phyloP scores from a whole-genome alignment of 2,329 filamentous ascomycete genomes.

The Cadophora sp. region DNA sequence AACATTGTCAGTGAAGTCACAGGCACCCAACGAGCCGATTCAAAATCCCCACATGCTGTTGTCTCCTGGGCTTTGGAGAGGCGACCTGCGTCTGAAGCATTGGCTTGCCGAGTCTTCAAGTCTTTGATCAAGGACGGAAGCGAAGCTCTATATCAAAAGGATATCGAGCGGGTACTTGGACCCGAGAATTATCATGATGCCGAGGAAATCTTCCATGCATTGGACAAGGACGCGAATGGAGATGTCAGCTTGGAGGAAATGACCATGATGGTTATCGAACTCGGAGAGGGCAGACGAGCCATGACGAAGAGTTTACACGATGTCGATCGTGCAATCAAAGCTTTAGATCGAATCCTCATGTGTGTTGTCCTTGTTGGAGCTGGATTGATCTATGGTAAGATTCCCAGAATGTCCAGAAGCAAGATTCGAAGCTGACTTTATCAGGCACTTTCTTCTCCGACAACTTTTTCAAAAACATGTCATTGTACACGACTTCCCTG shows the following conservation, averaged over 20 bases:
- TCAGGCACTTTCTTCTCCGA: conserved; percentile 14
- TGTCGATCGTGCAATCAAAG: conserved; percentile 91
- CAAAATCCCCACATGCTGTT: conserved; percentile 86
- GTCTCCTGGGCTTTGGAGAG: conserved; percentile 84
- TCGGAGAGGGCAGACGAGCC: conserved; percentile 85
- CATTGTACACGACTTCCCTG: conserved; percentile 89
- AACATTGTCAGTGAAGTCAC: conserved; percentile 95
- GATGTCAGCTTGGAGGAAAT: conserved; percentile 97
- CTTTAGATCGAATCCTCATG: conserved; percentile 85
- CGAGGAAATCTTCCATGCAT: conserved; percentile 79
- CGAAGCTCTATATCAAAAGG: conserved; percentile 79
- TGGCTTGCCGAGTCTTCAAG: conserved; percentile 95
- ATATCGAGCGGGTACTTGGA: conserved; percentile 88
- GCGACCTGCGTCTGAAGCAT: conserved; percentile 85
- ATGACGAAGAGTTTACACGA: conserved; percentile 96
- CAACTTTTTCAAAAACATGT: conserved; percentile 37
- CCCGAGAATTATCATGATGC: conserved; percentile 76
- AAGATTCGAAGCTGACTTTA: not conserved
- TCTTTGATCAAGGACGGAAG: conserved; percentile 92
- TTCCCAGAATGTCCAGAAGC: not conserved
- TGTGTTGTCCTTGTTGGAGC: conserved; percentile 81
- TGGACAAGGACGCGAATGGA: conserved; percentile 89
- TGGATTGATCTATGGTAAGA: conserved; percentile 80
- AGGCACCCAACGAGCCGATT: conserved; percentile 93
- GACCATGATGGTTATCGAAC: conserved; percentile 76